Evolutionary conservation across 345 rosid genomes (phyloP).

Genomic region (Moringa oleifera): DNA sequence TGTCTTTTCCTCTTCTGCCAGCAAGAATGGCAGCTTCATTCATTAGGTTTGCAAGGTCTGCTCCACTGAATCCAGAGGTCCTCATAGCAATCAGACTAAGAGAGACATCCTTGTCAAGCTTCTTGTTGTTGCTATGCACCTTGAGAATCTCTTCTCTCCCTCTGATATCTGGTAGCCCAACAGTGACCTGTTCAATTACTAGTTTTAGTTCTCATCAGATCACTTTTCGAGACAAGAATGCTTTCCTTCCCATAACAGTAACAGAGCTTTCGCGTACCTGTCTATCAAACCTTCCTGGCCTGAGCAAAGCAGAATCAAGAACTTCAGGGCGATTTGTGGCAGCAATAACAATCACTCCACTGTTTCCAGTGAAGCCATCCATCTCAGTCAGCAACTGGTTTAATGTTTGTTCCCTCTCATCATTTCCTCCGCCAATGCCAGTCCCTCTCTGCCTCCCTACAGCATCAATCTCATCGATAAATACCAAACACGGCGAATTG

Average conservation of each 20-base stretch:
- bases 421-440: slow-evolving; percentile 83
- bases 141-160: slow-evolving; percentile 75
- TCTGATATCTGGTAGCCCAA: slow-evolving; percentile 61
- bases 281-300: slow-evolving; percentile 79
- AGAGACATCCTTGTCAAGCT: slow-evolving; percentile 52
- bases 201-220: too few relatives aligned
- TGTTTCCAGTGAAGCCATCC: slow-evolving; percentile 65
- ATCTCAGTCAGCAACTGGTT: slow-evolving; percentile 75
- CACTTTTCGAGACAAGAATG: too few relatives aligned
- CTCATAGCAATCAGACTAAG: slow-evolving; percentile 55
- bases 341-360: slow-evolving; percentile 68
- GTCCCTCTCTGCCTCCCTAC: slow-evolving; percentile 80
- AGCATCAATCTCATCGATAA: slow-evolving; percentile 84
- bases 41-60: slow-evolving; percentile 76
- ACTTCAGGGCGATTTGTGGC: slow-evolving; percentile 76
- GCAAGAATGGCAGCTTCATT: slow-evolving; percentile 81
- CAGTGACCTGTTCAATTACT: slow-evolving; percentile 38
- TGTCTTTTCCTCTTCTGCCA: slow-evolving; percentile 62
- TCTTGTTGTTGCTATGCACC: slow-evolving; percentile 67
- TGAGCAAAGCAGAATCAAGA: slow-evolving; percentile 68
- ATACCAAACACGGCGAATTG: slow-evolving; percentile 62
- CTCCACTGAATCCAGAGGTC: slow-evolving; percentile 83
- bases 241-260: too few relatives aligned
- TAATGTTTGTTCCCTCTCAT: slow-evolving; percentile 79
- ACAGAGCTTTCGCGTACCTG: slow-evolving; percentile 27